Percentiles rank a stretch among this genome's conserved stretches.
Conservation (phyloP, 176 grass and related monocot genomes). For the Pontederia crassipes region DNA sequence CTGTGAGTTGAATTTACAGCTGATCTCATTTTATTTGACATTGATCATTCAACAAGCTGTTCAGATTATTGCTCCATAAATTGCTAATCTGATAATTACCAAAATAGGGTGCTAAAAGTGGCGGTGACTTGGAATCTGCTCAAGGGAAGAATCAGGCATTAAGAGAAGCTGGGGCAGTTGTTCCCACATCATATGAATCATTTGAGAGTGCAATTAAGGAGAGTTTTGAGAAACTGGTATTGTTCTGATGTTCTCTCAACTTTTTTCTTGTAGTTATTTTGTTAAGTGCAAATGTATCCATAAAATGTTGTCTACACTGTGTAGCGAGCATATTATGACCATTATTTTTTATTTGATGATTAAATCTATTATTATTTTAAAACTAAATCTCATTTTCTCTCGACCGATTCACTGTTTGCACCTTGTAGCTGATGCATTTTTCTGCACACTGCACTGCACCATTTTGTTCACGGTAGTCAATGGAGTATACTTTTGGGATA, state of each 20-base stretch:
- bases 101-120: conserved; percentile 89
- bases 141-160: conserved; percentile 91
- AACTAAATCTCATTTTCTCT: too few species aligned
- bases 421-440: too few species aligned
- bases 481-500: background rate
- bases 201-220: conserved; percentile 78
- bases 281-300: too few species aligned
- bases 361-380: background rate
- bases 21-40: background rate
- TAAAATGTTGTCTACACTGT: too few species aligned
- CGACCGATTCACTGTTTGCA: too few species aligned
- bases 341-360: background rate
- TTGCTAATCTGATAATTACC: conserved; percentile 11
- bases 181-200: conserved; percentile 95
- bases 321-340: background rate
- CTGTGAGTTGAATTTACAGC: conserved; percentile 42
- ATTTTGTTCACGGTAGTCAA: background rate
- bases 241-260: conserved; percentile 14
- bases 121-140: conserved; percentile 94
- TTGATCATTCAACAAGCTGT: background rate
- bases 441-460: too few species aligned
- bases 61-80: background rate
- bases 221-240: conserved; percentile 84
- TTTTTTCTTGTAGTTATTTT: background rate
- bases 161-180: conserved; percentile 84